Conservation (phyloP, 202 grass and related monocot species). For the Dendrocalamus latiflorus region DNA sequence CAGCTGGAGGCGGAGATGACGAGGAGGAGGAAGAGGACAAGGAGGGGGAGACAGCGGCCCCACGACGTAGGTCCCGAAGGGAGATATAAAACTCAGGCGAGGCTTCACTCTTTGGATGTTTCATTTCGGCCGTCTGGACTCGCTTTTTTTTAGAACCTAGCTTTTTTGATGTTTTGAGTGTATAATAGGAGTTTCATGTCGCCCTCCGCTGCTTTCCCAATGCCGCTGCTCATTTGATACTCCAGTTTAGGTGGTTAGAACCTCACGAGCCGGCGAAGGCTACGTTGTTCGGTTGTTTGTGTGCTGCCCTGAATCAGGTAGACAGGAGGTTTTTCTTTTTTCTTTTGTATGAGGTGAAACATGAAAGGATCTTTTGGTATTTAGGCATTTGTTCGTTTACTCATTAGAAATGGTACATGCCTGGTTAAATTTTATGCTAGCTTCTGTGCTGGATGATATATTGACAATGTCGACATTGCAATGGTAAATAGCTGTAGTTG, state of each 20-base stretch:
- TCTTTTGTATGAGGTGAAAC: background rate
- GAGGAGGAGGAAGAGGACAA: slow-evolving; percentile 42
- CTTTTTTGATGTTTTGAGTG: slow-evolving; percentile 19
- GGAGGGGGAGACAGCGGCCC: slow-evolving; percentile 23
- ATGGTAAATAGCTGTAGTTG: background rate
- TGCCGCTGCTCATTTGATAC: background rate
- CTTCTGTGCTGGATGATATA: background rate
- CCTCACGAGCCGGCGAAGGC: background rate
- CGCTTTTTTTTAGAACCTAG: background rate
- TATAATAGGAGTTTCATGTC: slow-evolving; percentile 37
- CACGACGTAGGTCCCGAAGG: slow-evolving; percentile 50
- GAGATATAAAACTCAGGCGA: slow-evolving; percentile 29
- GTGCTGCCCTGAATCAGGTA: slow-evolving; percentile 8
- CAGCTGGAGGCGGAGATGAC: slow-evolving; percentile 45
- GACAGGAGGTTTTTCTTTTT: background rate
- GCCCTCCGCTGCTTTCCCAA: background rate
- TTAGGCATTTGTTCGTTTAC: background rate
- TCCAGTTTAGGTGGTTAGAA: slow-evolving; percentile 8
- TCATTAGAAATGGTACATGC: background rate
- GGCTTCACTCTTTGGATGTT: background rate
- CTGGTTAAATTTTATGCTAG: background rate
- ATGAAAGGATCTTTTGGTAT: background rate
- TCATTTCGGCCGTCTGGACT: background rate
- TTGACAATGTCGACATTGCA: background rate
- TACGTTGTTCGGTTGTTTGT: slow-evolving; percentile 1